phyloP scores from a whole-genome alignment of 768 basidiomycete genomes.

The Boletus subcaerulescens region DNA sequence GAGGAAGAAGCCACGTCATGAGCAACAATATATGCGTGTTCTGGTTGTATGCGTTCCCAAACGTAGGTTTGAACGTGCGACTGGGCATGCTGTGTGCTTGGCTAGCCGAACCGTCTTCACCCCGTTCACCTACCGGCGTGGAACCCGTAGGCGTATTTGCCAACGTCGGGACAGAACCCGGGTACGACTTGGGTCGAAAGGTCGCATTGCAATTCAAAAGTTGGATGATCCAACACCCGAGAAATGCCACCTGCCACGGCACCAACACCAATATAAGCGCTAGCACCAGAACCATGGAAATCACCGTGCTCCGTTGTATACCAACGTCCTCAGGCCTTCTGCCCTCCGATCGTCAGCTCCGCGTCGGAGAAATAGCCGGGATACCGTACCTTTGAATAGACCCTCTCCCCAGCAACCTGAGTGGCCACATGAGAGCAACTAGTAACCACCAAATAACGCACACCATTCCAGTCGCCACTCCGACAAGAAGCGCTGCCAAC shows the following conservation, averaged over 20 bases:
- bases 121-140: conserved; percentile 19
- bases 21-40: conserved; percentile 65
- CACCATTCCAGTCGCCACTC: conserved; percentile 66
- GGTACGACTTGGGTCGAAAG: conserved; percentile 10
- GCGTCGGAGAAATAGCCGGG: neutral
- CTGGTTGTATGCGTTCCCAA: conserved; percentile 40
- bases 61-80: neutral
- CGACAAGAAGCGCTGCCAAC: conserved; percentile 55
- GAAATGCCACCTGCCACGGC: conserved; percentile 92
- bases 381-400: conserved; percentile 16
- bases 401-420: conserved; percentile 15
- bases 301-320: conserved; percentile 45
- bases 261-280: conserved; percentile 68
- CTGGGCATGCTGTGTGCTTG: neutral
- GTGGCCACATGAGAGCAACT: conserved; percentile 45
- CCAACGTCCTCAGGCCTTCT: conserved; percentile 34
- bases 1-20: conserved; percentile 79
- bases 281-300: conserved; percentile 61
- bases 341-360: neutral
- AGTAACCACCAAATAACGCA: conserved; percentile 57
- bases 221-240: conserved; percentile 81
- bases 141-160: conserved; percentile 22
- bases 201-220: conserved; percentile 56
- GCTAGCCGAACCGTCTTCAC: conserved; percentile 8
- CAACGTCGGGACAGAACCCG: conserved; percentile 27